Conservation (phyloP, 345 rosid genomes). For the Camelina laxa region DNA sequence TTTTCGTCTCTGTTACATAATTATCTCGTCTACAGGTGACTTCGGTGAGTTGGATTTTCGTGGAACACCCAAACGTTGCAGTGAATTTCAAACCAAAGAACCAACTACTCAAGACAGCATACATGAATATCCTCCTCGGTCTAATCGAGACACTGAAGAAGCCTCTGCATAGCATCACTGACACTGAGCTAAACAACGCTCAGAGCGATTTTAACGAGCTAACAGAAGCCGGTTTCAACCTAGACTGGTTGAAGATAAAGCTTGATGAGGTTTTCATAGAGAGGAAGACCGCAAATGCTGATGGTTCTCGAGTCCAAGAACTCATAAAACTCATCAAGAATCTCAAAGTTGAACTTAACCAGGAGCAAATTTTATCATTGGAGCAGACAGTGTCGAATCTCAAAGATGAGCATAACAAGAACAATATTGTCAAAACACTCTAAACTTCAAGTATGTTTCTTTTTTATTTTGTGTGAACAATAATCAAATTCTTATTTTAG, state of each 20-base stretch:
- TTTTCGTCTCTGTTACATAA: too few species aligned
- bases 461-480: not conserved
- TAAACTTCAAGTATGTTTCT: not conserved
- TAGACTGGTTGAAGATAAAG: conserved; percentile 21
- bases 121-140: conserved; percentile 14
- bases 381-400: conserved; percentile 4
- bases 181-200: conserved; percentile 8
- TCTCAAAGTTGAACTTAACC: not conserved
- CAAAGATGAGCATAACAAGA: conserved; percentile 8
- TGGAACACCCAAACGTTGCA: conserved; percentile 4
- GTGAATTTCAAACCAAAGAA: not conserved
- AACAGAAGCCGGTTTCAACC: conserved; percentile 14
- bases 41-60: conserved; percentile 6
- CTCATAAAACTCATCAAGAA: not conserved
- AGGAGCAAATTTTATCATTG: conserved; percentile 8
- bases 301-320: not conserved
- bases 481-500: too few species aligned
- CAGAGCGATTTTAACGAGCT: conserved; percentile 4
- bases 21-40: not conserved
- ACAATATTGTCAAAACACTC: not conserved
- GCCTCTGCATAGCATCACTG: not conserved
- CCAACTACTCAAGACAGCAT: not conserved
- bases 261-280: conserved; percentile 7
- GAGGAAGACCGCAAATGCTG: not conserved
- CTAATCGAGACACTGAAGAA: conserved; percentile 9